Evolutionary conservation across 768 basidiomycete species (phyloP).

Genomic region (Macrocybe gigantea): DNA sequence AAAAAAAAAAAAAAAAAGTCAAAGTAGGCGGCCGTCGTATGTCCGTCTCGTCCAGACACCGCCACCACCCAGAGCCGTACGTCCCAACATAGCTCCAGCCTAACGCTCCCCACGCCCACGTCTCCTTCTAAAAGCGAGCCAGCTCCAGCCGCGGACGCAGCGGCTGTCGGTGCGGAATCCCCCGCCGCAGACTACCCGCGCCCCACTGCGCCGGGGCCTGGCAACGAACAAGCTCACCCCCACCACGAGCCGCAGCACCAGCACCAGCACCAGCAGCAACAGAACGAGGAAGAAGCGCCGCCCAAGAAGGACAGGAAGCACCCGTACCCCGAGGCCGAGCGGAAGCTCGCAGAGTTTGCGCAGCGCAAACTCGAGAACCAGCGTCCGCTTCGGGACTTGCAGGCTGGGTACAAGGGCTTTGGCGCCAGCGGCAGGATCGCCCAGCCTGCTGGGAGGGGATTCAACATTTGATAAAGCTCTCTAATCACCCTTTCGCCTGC

Average conservation of each 20-base stretch:
- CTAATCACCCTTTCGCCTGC: too few species aligned
- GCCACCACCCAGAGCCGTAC: constrained; percentile 26
- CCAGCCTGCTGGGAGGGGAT: constrained; percentile 47
- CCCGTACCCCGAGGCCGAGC: constrained; percentile 30
- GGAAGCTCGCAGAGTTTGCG: constrained; percentile 39
- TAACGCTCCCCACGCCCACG: not conserved
- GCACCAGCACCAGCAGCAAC: constrained; percentile 27
- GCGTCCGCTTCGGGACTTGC: constrained; percentile 39
- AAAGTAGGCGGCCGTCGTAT: constrained; percentile 50
- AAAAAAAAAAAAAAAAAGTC: constrained; percentile 16
- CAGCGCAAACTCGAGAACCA: constrained; percentile 42
- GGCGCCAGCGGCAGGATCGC: constrained; percentile 46
- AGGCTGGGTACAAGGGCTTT: constrained; percentile 25
- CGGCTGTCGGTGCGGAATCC: constrained; percentile 10
- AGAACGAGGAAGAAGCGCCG: constrained; percentile 41
- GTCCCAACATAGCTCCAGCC: constrained; percentile 5
- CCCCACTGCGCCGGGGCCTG: constrained; percentile 30
- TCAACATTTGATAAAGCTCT: constrained; percentile 21
- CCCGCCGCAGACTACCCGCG: constrained; percentile 43
- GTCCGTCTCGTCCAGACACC: constrained; percentile 37
- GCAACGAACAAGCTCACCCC: too few species aligned
- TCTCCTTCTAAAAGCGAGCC: constrained; percentile 8
- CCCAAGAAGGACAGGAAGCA: constrained; percentile 47
- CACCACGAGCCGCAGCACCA: constrained; percentile 21
- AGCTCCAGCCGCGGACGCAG: constrained; percentile 8